Evolutionary conservation across 768 basidiomycete species (phyloP).

Genomic region (Lentinus tigrinus): DNA sequence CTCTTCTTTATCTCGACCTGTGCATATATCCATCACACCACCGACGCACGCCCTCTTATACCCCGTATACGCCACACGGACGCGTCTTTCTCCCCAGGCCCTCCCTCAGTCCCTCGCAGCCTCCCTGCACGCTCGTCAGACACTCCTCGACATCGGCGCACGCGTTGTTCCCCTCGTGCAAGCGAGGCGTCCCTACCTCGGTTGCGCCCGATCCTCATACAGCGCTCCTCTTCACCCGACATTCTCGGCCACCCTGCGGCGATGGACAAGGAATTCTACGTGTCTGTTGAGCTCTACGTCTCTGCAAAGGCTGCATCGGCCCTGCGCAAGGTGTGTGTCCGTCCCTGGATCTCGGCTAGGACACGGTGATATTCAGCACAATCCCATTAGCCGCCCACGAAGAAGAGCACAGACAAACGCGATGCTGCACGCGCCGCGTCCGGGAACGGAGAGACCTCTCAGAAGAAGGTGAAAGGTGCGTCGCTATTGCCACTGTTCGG

Average conservation of each 20-base stretch:
- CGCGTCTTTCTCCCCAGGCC: neutral
- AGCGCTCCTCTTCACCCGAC: neutral
- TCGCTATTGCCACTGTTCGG: neutral
- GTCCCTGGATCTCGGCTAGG: conserved; percentile 11
- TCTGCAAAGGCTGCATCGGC: conserved; percentile 48
- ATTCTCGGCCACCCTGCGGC: neutral
- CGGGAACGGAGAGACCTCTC: conserved; percentile 41
- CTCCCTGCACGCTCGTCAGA: neutral
- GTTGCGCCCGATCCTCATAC: neutral
- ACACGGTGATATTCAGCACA: neutral
- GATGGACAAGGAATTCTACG: conserved; percentile 50
- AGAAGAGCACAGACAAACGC: conserved; percentile 58
- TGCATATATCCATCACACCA: conserved; percentile 7
- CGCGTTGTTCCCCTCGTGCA: neutral
- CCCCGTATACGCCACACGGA: neutral
- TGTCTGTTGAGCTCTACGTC: conserved; percentile 62
- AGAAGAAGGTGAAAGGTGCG: conserved; percentile 61
- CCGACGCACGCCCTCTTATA: neutral
- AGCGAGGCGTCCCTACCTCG: conserved; percentile 5
- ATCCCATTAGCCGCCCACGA: conserved; percentile 41
- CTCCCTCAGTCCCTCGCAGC: neutral
- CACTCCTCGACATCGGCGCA: neutral
- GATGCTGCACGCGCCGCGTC: conserved; percentile 34
- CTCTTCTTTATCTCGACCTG: conserved; percentile 3
- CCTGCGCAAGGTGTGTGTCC: conserved; percentile 54